Conservation (phyloP, 306 rosid species). For the Morella rubra region DNA sequence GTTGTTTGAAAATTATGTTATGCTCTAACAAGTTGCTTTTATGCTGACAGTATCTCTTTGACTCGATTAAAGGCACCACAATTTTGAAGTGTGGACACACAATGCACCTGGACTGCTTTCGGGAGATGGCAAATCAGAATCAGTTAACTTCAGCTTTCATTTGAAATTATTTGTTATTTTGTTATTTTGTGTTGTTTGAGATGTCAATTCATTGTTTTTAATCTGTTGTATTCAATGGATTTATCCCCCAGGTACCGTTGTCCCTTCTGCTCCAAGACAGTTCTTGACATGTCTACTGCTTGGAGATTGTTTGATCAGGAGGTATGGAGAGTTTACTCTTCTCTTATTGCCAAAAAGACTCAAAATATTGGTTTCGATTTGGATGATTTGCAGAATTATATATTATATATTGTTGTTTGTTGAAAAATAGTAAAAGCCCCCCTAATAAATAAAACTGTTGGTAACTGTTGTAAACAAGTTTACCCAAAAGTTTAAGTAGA, state of each 20-base stretch:
- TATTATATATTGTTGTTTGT: not conserved
- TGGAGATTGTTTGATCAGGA: slow-evolving; percentile 56
- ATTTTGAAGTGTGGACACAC: slow-evolving; percentile 78
- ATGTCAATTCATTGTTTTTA: not conserved
- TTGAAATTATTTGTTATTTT: not conserved
- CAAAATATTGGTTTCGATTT: not conserved
- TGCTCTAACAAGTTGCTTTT: slow-evolving; percentile 31
- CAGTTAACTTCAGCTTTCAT: slow-evolving; percentile 42
- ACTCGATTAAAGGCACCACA: slow-evolving; percentile 49
- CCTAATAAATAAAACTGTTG: no score
- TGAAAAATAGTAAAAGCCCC: no score
- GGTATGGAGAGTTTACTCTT: slow-evolving; percentile 29
- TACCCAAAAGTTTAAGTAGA: no score
- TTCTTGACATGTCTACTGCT: slow-evolving; percentile 37
- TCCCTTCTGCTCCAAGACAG: slow-evolving; percentile 66
- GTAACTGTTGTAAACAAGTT: no score
- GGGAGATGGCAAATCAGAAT: slow-evolving; percentile 42
- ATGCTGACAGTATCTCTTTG: slow-evolving; percentile 66
- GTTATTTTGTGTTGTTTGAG: not conserved
- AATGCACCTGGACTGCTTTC: slow-evolving; percentile 63
- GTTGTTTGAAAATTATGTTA: slow-evolving; percentile 14
- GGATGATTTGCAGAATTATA: not conserved
- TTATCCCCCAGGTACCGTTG: slow-evolving; percentile 58
- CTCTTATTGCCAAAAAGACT: not conserved
- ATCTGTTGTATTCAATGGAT: slow-evolving; percentile 24